phyloP scores from a whole-genome alignment of 352 stramenopile species.

The Saprolegnia parasitica region DNA sequence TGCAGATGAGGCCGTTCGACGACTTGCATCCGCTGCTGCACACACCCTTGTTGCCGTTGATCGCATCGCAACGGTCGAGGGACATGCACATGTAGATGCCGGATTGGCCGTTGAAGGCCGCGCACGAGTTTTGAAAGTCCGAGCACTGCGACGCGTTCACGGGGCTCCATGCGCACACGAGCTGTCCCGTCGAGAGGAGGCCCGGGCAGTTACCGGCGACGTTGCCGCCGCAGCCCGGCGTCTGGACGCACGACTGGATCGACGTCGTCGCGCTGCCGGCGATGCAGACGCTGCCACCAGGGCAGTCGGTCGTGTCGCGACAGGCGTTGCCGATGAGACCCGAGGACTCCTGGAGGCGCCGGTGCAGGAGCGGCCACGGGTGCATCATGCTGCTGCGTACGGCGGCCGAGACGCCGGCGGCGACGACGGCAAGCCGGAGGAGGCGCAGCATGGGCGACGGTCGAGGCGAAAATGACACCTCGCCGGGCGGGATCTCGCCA shows the following conservation, averaged over 20 bases:
- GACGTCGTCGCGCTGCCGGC: conserved; percentile 53
- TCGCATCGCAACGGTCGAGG: conserved; percentile 60
- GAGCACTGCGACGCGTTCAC: conserved; percentile 30
- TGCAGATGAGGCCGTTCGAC: conserved; percentile 43
- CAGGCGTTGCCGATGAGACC: conserved; percentile 49
- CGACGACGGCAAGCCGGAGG: neutral
- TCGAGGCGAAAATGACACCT: neutral
- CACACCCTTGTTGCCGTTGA: neutral
- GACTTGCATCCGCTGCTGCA: conserved; percentile 25
- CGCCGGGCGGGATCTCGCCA: neutral
- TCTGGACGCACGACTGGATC: conserved; percentile 67
- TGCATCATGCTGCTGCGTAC: neutral
- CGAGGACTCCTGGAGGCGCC: conserved; percentile 10
- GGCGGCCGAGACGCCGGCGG: neutral
- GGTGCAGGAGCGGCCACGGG: conserved; percentile 7
- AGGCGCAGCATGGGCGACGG: neutral
- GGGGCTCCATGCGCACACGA: conserved; percentile 59
- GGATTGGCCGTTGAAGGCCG: conserved; percentile 32
- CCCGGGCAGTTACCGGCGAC: conserved; percentile 52
- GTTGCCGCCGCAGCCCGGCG: conserved; percentile 47
- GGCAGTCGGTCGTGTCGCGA: conserved; percentile 54
- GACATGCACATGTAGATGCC: conserved; percentile 82
- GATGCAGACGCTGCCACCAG: conserved; percentile 59
- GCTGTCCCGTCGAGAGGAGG: conserved; percentile 49
- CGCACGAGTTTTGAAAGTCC: conserved; percentile 32